phyloP scores from a whole-genome alignment of 805 yeast species.

The Ogataea nitratoaversa region DNA sequence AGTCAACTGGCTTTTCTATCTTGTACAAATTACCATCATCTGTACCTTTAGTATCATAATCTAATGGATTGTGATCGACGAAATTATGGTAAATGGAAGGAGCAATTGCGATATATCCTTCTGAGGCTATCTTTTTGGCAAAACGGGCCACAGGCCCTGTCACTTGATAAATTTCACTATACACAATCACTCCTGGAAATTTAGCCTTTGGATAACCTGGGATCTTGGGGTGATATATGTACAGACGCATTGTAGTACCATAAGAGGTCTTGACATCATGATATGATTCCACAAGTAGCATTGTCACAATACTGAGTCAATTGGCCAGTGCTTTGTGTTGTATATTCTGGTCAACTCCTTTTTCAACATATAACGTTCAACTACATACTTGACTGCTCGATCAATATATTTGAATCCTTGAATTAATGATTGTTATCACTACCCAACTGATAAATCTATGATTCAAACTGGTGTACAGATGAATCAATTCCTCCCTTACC shows the following conservation, averaged over 20 bases:
- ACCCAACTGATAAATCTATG: no score
- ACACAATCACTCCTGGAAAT: slow-evolving; percentile 77
- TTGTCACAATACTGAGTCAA: no score
- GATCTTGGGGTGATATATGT: slow-evolving; percentile 61
- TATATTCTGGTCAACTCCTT: no score
- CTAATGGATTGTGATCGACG: slow-evolving; percentile 54
- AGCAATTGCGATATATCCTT: slow-evolving; percentile 74
- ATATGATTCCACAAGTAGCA: slow-evolving; percentile 66
- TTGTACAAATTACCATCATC: slow-evolving; percentile 70
- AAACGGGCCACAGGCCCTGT: slow-evolving; percentile 79
- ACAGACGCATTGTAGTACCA: slow-evolving; percentile 65
- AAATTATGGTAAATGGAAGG: slow-evolving; percentile 80
- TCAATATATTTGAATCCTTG: no score
- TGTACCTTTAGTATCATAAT: slow-evolving; percentile 70
- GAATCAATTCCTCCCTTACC: no score
- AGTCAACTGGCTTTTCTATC: slow-evolving; percentile 57
- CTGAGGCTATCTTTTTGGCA: slow-evolving; percentile 74
- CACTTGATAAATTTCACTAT: slow-evolving; percentile 77
- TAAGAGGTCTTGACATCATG: slow-evolving; percentile 63
- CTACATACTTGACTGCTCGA: no score
- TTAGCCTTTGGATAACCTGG: slow-evolving; percentile 73
- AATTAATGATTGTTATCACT: no score
- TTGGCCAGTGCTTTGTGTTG: no score
- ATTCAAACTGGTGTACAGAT: no score
- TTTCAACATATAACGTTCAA: no score